Evolutionary conservation across 2,329 filamentous ascomycete genomes (phyloP), one percentile per base, ranked within the genome.

Genomic region (Aspergillus persii): DNA sequence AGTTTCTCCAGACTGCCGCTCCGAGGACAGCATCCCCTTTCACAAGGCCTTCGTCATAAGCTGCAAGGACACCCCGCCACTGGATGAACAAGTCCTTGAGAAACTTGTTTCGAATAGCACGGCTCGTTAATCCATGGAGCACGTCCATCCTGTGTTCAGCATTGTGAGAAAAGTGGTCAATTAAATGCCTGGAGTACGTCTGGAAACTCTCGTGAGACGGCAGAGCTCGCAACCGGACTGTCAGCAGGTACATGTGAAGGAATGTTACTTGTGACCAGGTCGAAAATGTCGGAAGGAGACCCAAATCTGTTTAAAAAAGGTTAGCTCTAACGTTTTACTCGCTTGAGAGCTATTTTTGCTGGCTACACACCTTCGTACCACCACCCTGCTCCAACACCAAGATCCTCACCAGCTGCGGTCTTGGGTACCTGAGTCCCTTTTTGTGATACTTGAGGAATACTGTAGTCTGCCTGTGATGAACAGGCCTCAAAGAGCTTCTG

Each of bases 231-330:
- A 97, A 81, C 58, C 93, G 89, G 50, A 91, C 89, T 57, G 91
- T 90, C 60, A 98, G 78, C 59, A 97, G 84, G 81, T 96, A 98
- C 84, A 99, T 90, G 81, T 99, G 94, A 59, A 99, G 84, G 83
- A 96, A 96, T 39, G 93, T 95, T 49, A 98, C 89, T 77, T 98
- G 93, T 23, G 92, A 91, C 95, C 95, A 99, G 58, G 91, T 94
- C 72, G 89, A 93, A 77, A 99, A 99, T 0, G 92, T 98, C 0
- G 92, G 91, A 33, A 85, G 83, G 18, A 99, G 85, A 29, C 85
- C 85, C 63, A 96, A 86, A 54, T 88, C 91, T 96, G 69, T 12
- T n/a, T 8, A 27, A 36, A n/a, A 44, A 12, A 9, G 36, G 23
- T 58, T 54, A 54, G 29, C 30, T 50, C 31, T 27, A 27, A 29